These are phyloP conservation scores for Exophiala alcalophila DNA, from an alignment of 2,329 filamentous ascomycete species.

Conservation along the genomic window DNA sequence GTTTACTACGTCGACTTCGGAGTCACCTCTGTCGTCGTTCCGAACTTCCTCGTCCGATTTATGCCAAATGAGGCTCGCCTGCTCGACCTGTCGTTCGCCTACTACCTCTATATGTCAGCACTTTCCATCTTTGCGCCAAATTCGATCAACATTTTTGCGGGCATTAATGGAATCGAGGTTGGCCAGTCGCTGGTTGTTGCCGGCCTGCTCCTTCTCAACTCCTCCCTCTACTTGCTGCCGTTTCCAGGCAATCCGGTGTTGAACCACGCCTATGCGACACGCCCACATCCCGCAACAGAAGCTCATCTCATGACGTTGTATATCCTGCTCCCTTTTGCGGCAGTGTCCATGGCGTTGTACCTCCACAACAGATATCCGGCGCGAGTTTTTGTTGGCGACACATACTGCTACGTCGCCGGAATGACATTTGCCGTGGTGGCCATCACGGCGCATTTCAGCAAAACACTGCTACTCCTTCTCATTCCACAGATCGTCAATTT, in stretches of 20 bases:
- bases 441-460: constrained; percentile 96
- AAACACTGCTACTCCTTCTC: constrained; percentile 86
- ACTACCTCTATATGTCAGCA: constrained; percentile 96
- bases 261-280: constrained; percentile 52
- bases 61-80: constrained; percentile 63
- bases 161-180: constrained; percentile 98
- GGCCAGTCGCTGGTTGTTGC: constrained; percentile 91
- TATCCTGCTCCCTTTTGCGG: constrained; percentile 88
- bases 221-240: constrained; percentile 74
- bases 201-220: constrained; percentile 77
- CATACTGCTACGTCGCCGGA: constrained; percentile 98
- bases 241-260: constrained; percentile 41
- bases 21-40: constrained; percentile 91
- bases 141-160: constrained; percentile 98
- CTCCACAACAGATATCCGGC: constrained; percentile 95
- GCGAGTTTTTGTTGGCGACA: constrained; percentile 93
- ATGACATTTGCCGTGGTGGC: constrained; percentile 98
- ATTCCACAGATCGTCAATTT: constrained; percentile 97
- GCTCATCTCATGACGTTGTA: constrained; percentile 95
- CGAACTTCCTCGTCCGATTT: constrained; percentile 77
- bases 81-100: constrained; percentile 75
- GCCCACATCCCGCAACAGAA: constrained; percentile 90
- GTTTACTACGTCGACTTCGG: constrained; percentile 99
- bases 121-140: constrained; percentile 98
- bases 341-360: constrained; percentile 81